A percentile compares a stretch with the other conserved stretches of the same genome.
phyloP scores from a whole-genome alignment of 306 rosid species.

The Lathyrus aphaca region DNA sequence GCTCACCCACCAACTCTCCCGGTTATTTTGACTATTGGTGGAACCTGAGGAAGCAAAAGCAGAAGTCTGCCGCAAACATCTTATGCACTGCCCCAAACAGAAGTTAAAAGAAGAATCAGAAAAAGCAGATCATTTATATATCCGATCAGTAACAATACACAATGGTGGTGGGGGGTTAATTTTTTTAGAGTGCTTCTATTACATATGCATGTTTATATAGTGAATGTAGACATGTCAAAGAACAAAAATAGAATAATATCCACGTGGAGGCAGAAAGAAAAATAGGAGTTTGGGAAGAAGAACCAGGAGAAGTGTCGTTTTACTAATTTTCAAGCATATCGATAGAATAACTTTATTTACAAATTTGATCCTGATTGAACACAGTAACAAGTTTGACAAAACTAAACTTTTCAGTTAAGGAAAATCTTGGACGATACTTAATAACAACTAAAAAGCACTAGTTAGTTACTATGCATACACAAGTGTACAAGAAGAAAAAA shows the following conservation, averaged over 20 bases:
- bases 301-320: conserved; percentile 1
- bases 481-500: conserved; percentile 9
- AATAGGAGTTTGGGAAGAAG: conserved; percentile 11
- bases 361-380: conserved; percentile 25
- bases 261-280: background rate
- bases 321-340: conserved; percentile 15
- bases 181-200: too few relatives aligned
- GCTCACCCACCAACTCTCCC: conserved; percentile 90
- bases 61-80: conserved; percentile 94
- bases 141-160: too few relatives aligned
- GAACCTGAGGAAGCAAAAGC: conserved; percentile 77
- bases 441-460: conserved; percentile 11
- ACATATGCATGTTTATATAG: too few relatives aligned
- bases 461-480: background rate
- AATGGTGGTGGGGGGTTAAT: too few relatives aligned
- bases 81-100: conserved; percentile 72
- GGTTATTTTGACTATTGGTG: conserved; percentile 56
- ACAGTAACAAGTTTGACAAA: conserved; percentile 13
- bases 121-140: background rate
- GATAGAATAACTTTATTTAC: conserved; percentile 10
- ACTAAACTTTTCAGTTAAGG: background rate
- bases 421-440: conserved; percentile 2
- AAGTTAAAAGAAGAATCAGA: conserved; percentile 24
- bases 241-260: conserved; percentile 5
- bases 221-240: too few relatives aligned